Evolutionary conservation across 139 green algal species (phyloP).

Genomic region (Nannochloris sp.): DNA sequence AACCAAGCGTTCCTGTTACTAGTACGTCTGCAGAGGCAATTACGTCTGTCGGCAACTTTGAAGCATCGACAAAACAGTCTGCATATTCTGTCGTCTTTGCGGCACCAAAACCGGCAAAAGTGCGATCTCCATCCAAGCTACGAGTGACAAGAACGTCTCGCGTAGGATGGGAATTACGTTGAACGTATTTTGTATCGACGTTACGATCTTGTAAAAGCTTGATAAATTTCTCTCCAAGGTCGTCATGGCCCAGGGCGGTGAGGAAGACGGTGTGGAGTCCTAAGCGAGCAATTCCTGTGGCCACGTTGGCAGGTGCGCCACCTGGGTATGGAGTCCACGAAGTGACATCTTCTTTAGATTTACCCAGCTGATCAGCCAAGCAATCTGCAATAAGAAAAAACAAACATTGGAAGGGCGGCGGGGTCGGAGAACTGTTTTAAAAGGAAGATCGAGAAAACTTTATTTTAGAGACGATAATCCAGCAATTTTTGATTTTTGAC

Average conservation of each 20-base stretch:
- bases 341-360: slow-evolving; percentile 55
- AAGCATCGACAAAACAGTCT: slow-evolving; percentile 63
- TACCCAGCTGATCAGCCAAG: slow-evolving; percentile 68
- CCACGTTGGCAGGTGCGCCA: slow-evolving; percentile 77
- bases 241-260: slow-evolving; percentile 64
- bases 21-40: slow-evolving; percentile 57
- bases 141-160: slow-evolving; percentile 76
- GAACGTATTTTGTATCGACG: slow-evolving; percentile 54
- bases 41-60: slow-evolving; percentile 47
- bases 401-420: not conserved
- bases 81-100: slow-evolving; percentile 50
- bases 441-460: not conserved
- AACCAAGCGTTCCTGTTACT: slow-evolving; percentile 75
- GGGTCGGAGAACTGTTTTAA: not conserved
- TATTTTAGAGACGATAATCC: too few species aligned
- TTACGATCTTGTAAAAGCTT: slow-evolving; percentile 48
- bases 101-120: slow-evolving; percentile 76
- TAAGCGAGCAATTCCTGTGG: slow-evolving; percentile 48
- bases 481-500: not conserved
- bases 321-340: slow-evolving; percentile 79
- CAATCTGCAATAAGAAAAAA: slow-evolving; percentile 51
- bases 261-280: slow-evolving; percentile 52
- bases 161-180: slow-evolving; percentile 53
- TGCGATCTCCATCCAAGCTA: slow-evolving; percentile 56
- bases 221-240: slow-evolving; percentile 58